phyloP scores from a whole-genome alignment of 768 basidiomycete species.

The Psilocybe azurescens region DNA sequence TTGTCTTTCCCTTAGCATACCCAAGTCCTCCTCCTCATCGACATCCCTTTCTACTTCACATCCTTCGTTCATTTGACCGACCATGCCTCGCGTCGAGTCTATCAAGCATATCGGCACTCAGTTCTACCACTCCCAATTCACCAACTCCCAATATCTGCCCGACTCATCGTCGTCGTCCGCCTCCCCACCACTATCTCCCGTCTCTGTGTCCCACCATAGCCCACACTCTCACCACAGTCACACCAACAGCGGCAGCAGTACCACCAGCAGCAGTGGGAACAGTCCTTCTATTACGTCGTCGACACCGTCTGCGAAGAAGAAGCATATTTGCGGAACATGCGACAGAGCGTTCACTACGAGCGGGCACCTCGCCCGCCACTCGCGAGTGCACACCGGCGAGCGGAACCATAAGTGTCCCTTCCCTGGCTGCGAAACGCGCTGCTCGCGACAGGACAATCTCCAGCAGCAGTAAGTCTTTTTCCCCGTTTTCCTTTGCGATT shows the following conservation, averaged over 20 bases:
- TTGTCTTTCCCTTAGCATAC: slow-evolving; percentile 18
- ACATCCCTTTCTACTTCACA: slow-evolving; percentile 10
- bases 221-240: neutral
- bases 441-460: slow-evolving; percentile 90
- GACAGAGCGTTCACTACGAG: slow-evolving; percentile 84
- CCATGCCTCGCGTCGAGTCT: slow-evolving; percentile 45
- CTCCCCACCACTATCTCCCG: slow-evolving; percentile 33
- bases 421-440: slow-evolving; percentile 93
- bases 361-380: slow-evolving; percentile 87
- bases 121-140: slow-evolving; percentile 39
- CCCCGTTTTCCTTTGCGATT: neutral
- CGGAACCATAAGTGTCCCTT: slow-evolving; percentile 93
- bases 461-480: slow-evolving; percentile 55
- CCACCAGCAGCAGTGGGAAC: no score
- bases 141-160: slow-evolving; percentile 27
- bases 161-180: slow-evolving; percentile 23
- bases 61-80: slow-evolving; percentile 15
- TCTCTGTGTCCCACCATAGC: slow-evolving; percentile 28
- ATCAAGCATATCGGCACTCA: slow-evolving; percentile 27
- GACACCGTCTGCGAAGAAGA: slow-evolving; percentile 42
- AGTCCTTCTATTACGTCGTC: slow-evolving; percentile 8
- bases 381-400: slow-evolving; percentile 91
- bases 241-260: no score
- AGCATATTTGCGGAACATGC: slow-evolving; percentile 75
- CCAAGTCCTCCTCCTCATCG: slow-evolving; percentile 9